phyloP scores from a whole-genome alignment of 1,139 yeast species.

The Yamadazyma kanchanaburiensis region DNA sequence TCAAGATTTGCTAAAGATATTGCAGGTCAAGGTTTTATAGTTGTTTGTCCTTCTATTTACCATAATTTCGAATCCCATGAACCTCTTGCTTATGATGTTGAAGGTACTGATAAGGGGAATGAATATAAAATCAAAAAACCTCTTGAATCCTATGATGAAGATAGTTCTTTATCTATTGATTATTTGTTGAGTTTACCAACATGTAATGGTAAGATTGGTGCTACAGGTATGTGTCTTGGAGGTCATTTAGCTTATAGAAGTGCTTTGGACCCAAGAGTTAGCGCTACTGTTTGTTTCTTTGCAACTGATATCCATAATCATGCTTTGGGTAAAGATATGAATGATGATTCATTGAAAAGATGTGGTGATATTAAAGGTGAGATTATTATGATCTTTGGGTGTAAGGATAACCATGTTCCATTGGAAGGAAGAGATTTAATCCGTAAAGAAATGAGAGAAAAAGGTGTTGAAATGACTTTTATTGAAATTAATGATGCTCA shows the following conservation, averaged over 20 bases:
- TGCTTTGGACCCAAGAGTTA: conserved; percentile 60
- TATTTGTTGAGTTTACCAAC: conserved; percentile 55
- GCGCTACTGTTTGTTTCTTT: conserved; percentile 72
- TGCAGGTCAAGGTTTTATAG: conserved; percentile 78
- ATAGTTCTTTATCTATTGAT: conserved; percentile 61
- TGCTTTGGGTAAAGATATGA: conserved; percentile 58
- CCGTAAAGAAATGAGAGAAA: conserved; percentile 57
- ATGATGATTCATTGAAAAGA: conserved; percentile 63
- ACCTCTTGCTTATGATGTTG: conserved; percentile 65
- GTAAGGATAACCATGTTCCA: conserved; percentile 78
- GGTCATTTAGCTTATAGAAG: conserved; percentile 81
- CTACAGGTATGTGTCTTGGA: conserved; percentile 87
- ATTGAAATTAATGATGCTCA: conserved; percentile 74
- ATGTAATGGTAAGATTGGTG: conserved; percentile 72
- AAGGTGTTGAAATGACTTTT: conserved; percentile 62
- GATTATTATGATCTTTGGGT: conserved; percentile 68
- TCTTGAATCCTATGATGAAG: conserved; percentile 73
- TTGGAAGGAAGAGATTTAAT: conserved; percentile 74
- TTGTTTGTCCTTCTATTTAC: conserved; percentile 74
- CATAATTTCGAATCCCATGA: conserved; percentile 68
- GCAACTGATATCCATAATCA: conserved; percentile 77
- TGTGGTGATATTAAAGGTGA: conserved; percentile 57
- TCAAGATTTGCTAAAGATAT: conserved; percentile 73
- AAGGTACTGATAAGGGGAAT: conserved; percentile 78
- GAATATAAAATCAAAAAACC: conserved; percentile 65